Conservation (phyloP, 179 eudicot genomes). For the Beta macrorhiza region DNA sequence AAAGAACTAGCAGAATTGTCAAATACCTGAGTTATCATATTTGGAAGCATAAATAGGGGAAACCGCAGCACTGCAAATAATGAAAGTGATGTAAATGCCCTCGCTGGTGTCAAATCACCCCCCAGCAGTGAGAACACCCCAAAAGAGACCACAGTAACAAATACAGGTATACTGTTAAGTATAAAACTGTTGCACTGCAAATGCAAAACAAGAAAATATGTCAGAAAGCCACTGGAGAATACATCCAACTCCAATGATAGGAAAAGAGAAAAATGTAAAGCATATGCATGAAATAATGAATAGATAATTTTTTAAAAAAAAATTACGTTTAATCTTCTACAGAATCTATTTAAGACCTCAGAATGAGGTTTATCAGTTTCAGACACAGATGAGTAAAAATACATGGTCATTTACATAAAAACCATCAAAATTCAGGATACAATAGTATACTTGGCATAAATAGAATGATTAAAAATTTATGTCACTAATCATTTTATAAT, state of each 20-base stretch:
- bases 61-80: constrained; percentile 80
- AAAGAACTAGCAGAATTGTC: neutral
- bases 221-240: neutral
- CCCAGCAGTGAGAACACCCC: constrained; percentile 81
- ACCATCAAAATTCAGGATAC: neutral
- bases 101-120: constrained; percentile 90
- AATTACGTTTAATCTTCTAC: neutral
- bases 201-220: constrained; percentile 20
- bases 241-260: neutral
- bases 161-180: constrained; percentile 75
- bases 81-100: constrained; percentile 90
- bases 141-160: constrained; percentile 85
- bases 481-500: neutral
- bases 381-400: neutral
- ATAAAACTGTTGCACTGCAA: constrained; percentile 78
- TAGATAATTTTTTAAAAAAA: neutral
- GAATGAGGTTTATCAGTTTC: neutral
- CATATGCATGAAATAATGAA: neutral
- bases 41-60: constrained; percentile 85
- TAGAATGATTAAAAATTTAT: neutral
- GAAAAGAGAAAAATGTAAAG: neutral
- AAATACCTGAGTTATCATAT: constrained; percentile 77
- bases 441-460: neutral
- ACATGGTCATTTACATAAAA: neutral
- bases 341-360: neutral